Conservation (phyloP, 1,284 basidiomycete genomes). For the Ustilago vetiveriae region DNA sequence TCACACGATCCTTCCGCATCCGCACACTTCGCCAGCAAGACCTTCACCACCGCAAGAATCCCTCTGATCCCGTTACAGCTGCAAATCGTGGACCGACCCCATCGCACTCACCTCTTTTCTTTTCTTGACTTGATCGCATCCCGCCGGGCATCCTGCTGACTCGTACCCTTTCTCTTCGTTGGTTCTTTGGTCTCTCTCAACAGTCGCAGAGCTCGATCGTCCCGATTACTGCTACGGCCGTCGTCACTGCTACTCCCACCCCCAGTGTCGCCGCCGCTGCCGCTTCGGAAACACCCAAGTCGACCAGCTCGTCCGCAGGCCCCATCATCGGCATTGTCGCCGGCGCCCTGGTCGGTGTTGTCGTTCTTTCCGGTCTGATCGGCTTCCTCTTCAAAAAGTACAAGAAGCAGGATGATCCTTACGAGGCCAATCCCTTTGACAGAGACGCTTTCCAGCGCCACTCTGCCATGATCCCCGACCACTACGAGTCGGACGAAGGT, state of each 20-base stretch:
- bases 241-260: conserved; percentile 46
- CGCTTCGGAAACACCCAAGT: conserved; percentile 32
- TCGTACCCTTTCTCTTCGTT: too few relatives aligned
- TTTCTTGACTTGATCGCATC: neutral
- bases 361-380: conserved; percentile 62
- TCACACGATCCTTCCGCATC: neutral
- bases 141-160: too few relatives aligned
- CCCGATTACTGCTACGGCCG: conserved; percentile 39
- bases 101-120: conserved; percentile 32
- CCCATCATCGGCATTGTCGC: conserved; percentile 67
- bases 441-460: conserved; percentile 64
- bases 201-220: conserved; percentile 26
- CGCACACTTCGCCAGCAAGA: neutral
- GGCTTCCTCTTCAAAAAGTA: conserved; percentile 66
- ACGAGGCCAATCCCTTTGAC: conserved; percentile 66
- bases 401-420: conserved; percentile 59
- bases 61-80: too few relatives aligned
- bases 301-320: conserved; percentile 48
- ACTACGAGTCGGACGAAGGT: conserved; percentile 59
- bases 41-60: conserved; percentile 4
- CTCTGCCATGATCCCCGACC: conserved; percentile 64
- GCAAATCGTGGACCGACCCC: conserved; percentile 4
- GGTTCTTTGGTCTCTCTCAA: too few relatives aligned
- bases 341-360: conserved; percentile 65
- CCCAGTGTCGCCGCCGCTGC: conserved; percentile 12